phyloP scores from a whole-genome alignment of 352 stramenopile species.

The Phytophthora sp. region DNA sequence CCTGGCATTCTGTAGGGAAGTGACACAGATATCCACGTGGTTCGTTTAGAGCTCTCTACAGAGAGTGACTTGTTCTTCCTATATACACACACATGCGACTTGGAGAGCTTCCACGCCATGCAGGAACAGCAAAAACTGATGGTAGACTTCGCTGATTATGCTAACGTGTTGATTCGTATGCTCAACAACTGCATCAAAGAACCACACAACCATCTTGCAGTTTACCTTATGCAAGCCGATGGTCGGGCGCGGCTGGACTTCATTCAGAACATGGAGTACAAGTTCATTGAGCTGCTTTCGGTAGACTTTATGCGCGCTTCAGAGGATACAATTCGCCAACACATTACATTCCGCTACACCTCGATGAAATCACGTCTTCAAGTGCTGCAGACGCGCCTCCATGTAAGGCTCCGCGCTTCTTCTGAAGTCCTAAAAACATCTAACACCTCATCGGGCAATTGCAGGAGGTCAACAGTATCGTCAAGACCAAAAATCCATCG shows the following conservation, averaged over 20 bases:
- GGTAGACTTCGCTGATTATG: conserved; percentile 95
- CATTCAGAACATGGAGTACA: conserved; percentile 98
- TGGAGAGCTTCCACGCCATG: conserved; percentile 88
- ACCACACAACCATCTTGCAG: conserved; percentile 92
- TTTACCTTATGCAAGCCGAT: conserved; percentile 94
- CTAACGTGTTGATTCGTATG: conserved; percentile 94
- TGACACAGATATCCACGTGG: conserved; percentile 80
- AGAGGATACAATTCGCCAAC: conserved; percentile 91
- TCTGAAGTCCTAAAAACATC: no score
- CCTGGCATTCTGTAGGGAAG: conserved; percentile 62
- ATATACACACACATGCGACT: conserved; percentile 91
- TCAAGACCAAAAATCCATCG: conserved; percentile 95
- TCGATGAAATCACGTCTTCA: conserved; percentile 93
- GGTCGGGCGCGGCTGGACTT: conserved; percentile 92
- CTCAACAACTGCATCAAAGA: conserved; percentile 97
- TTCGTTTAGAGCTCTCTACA: conserved; percentile 92
- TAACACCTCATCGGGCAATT: neutral
- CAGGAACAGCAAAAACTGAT: conserved; percentile 96
- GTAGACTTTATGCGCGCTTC: conserved; percentile 90
- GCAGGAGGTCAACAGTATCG: conserved; percentile 93
- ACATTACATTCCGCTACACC: conserved; percentile 95
- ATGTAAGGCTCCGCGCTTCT: conserved; percentile 49
- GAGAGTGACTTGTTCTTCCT: conserved; percentile 95
- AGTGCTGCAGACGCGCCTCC: conserved; percentile 91
- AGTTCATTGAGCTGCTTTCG: conserved; percentile 95